Conservation (phyloP, 2,329 filamentous ascomycete species). For the Colletotrichum musae region DNA sequence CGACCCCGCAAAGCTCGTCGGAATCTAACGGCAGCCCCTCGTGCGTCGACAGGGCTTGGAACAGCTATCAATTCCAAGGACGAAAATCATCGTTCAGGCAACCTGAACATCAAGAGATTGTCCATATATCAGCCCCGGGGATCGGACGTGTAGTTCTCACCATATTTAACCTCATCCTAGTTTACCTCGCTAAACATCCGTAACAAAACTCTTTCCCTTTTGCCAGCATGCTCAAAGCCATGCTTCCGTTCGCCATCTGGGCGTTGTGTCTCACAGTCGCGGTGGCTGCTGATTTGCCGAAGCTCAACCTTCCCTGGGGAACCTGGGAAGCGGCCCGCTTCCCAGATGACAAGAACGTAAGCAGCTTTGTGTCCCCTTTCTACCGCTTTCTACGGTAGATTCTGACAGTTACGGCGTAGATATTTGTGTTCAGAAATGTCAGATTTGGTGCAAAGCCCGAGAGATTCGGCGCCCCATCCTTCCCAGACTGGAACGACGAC, state of each 20-base stretch:
- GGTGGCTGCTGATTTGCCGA: not conserved
- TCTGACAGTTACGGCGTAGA: not conserved
- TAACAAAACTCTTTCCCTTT: not conserved
- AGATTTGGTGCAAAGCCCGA: constrained; percentile 20
- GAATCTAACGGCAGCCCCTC: too few species aligned
- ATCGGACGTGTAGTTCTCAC: too few species aligned
- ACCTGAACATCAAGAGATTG: too few species aligned
- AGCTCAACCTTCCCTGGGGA: constrained; percentile 8
- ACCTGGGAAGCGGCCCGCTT: constrained; percentile 8
- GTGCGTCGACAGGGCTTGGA: too few species aligned
- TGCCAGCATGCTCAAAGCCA: not conserved
- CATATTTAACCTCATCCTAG: too few species aligned
- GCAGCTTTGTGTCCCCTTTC: not conserved
- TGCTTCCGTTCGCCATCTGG: not conserved
- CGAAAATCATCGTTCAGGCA: too few species aligned
- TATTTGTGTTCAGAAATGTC: constrained; percentile 10
- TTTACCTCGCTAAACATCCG: too few species aligned
- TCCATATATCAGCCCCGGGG: too few species aligned
- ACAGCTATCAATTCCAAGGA: too few species aligned
- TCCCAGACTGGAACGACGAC: constrained; percentile 16
- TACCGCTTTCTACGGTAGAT: too few species aligned
- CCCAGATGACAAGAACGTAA: constrained; percentile 4
- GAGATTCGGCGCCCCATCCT: constrained; percentile 7
- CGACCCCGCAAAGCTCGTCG: too few species aligned
- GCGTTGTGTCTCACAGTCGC: not conserved